Percentiles rank a stretch among this genome's conserved stretches.
phyloP scores from a whole-genome alignment of 139 green algal species.

The Micromonas pusilla region DNA sequence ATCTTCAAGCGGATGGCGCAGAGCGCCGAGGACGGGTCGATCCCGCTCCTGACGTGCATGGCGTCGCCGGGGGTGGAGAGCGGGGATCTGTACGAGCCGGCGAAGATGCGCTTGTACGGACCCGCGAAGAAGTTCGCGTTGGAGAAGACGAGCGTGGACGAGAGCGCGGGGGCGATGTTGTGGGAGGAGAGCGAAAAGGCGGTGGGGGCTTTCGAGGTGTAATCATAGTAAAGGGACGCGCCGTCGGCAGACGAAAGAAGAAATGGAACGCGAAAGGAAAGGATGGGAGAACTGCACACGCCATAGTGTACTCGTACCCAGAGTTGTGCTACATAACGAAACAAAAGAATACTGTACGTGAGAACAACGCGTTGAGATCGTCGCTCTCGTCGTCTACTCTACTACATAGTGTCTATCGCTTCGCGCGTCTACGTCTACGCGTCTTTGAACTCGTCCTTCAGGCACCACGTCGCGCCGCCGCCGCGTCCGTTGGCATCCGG shows the following conservation, averaged over 20 bases:
- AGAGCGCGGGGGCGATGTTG: background rate
- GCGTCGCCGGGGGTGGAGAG: background rate
- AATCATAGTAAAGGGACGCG: no score
- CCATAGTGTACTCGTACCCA: no score
- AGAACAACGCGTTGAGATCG: background rate
- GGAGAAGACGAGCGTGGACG: background rate
- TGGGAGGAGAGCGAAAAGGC: background rate
- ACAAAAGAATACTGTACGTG: background rate
- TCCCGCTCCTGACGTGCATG: background rate
- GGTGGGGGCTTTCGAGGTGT: background rate
- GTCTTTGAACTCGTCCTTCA: conserved; percentile 4
- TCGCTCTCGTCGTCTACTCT: background rate
- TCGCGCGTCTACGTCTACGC: background rate
- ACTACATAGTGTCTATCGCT: background rate
- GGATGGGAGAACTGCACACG: no score
- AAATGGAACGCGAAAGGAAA: no score
- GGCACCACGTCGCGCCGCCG: background rate
- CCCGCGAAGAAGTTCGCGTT: background rate
- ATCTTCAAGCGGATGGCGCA: background rate
- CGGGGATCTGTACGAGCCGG: background rate
- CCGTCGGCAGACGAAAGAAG: no score
- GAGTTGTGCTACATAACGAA: no score
- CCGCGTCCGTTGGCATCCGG: background rate
- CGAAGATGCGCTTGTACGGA: background rate
- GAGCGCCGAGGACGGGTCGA: background rate